Evolutionary conservation across 345 rosid species (phyloP).

Genomic region (Brassica incana): DNA sequence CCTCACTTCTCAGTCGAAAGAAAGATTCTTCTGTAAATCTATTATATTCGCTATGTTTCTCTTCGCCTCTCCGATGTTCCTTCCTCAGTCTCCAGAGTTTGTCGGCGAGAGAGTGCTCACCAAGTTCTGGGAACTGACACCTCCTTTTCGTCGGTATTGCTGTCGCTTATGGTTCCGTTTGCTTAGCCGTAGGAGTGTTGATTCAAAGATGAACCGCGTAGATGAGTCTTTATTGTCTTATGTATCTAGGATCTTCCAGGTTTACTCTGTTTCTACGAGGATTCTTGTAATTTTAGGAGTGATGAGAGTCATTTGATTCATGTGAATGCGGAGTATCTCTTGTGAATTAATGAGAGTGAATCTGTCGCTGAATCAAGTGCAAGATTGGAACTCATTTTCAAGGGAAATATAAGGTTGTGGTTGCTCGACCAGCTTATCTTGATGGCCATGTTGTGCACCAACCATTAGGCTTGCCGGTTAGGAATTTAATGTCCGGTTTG

Average conservation of each 20-base stretch:
- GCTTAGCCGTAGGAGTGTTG: constrained; percentile 62
- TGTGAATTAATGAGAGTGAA: constrained; percentile 21
- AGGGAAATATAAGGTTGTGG: constrained; percentile 53
- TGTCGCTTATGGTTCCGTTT: constrained; percentile 66
- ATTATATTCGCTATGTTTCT: constrained; percentile 53
- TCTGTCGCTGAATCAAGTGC: constrained; percentile 32
- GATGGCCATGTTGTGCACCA: constrained; percentile 40
- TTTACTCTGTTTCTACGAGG: constrained; percentile 57
- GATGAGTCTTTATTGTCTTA: too few species aligned
- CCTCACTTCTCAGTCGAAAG: constrained; percentile 12
- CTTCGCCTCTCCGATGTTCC: constrained; percentile 69
- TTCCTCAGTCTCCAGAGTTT: constrained; percentile 75
- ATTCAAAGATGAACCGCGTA: too few species aligned
- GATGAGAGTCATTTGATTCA: constrained; percentile 14
- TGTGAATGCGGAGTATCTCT: background rate
- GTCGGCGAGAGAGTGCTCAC: constrained; percentile 48
- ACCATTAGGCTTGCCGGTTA: constrained; percentile 76
- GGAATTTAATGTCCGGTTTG: constrained; percentile 61
- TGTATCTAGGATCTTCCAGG: constrained; percentile 48
- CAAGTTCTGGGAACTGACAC: constrained; percentile 79
- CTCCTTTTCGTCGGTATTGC: constrained; percentile 74
- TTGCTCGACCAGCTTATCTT: constrained; percentile 49
- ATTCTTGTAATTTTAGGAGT: constrained; percentile 41
- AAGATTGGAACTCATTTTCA: constrained; percentile 63
- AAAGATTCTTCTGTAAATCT: constrained; percentile 55